phyloP scores from a whole-genome alignment of 116 monocot genomes.

The Trichopus zeylanicus region DNA sequence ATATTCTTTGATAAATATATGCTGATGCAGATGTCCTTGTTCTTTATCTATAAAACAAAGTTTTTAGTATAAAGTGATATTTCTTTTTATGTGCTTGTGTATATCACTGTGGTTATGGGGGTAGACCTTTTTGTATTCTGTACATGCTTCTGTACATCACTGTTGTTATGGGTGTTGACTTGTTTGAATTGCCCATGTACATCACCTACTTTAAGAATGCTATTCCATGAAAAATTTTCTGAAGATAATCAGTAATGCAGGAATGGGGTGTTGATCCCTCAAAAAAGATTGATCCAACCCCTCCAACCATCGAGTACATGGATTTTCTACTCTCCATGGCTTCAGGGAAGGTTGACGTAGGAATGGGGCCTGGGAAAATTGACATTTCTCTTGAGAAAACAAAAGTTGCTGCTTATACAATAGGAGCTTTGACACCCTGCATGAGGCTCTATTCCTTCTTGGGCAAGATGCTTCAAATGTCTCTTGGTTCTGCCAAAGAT shows the following conservation, averaged over 20 bases:
- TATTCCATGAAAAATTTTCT: slow-evolving; percentile 10
- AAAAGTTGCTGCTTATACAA: slow-evolving; percentile 80
- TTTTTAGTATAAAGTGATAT: too few species aligned
- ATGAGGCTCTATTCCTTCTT: slow-evolving; percentile 83
- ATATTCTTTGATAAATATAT: too few species aligned
- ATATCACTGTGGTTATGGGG: too few species aligned
- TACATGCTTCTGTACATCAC: too few species aligned
- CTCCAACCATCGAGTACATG: slow-evolving; percentile 71
- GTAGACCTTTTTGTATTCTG: too few species aligned
- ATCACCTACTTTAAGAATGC: too few species aligned
- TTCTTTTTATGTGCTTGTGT: too few species aligned
- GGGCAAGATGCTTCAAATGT: slow-evolving; percentile 49
- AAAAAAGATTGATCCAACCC: slow-evolving; percentile 49
- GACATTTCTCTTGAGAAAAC: slow-evolving; percentile 83
- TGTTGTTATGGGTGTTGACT: too few species aligned
- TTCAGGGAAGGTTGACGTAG: slow-evolving; percentile 64
- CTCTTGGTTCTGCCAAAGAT: slow-evolving; percentile 22
- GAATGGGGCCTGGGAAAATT: slow-evolving; percentile 52
- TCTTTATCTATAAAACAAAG: too few species aligned
- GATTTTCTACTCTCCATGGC: slow-evolving; percentile 67
- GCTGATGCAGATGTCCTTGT: too few species aligned
- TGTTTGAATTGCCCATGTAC: too few species aligned
- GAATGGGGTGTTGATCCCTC: slow-evolving; percentile 86
- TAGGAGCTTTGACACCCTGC: slow-evolving; percentile 84
- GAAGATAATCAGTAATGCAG: slow-evolving; percentile 42